Base-by-base conservation (phyloP, 2,329 filamentous ascomycete species). In the Karstenula rhodostoma region DNA sequence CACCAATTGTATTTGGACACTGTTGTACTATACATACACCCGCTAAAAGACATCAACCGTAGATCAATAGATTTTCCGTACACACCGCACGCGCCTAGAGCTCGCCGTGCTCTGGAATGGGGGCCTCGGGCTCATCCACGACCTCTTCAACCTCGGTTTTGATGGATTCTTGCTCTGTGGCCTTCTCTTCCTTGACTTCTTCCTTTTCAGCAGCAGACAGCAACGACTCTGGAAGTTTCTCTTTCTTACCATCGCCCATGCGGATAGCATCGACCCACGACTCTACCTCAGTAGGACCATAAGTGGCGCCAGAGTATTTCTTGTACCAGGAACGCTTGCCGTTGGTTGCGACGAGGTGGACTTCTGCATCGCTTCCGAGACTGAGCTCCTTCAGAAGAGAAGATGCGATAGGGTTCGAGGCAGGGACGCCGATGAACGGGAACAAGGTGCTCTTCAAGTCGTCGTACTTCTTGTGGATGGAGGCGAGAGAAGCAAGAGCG, bases 251-350 rank as follows among this genome's bases (percentile, higher is more conserved):
- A 74, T 98, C 94, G 55, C 94, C 92, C 83, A 99, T 85, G 40
- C 93, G 89, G 63, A 98, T 93, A n/a, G 87, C 85, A 72, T 99
- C 95, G 60, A 99, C 87, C 93, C 94, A 99, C 63, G 82, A 81
- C 80, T 97, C 92, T 32, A 99, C 81, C 27, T 84, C 86, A 56
- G 85, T 82, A 25, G 83, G 73, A 57, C 85, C 86, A 47, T 88
- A 88, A 17, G 79, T 76, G 9, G 79, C 77, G 7, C 85, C 87
- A 50, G 86, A 80, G 76, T 92, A 95, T 59, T 85, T 86, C 70
- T 90, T 90, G 87, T 89, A 96, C 95, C 95, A 99, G 44, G 86
- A 85, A 56, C 93, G 88, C 71, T 94, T 93, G 33, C 87, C 90
- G 77, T 97, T 97, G 60, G 96, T 77, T 17, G 93, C 93, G 57